Evolutionary conservation across 2,329 filamentous ascomycete genomes (phyloP), one percentile per base, ranked within the genome.

Genomic region (Ophiocordyceps sinensis): DNA sequence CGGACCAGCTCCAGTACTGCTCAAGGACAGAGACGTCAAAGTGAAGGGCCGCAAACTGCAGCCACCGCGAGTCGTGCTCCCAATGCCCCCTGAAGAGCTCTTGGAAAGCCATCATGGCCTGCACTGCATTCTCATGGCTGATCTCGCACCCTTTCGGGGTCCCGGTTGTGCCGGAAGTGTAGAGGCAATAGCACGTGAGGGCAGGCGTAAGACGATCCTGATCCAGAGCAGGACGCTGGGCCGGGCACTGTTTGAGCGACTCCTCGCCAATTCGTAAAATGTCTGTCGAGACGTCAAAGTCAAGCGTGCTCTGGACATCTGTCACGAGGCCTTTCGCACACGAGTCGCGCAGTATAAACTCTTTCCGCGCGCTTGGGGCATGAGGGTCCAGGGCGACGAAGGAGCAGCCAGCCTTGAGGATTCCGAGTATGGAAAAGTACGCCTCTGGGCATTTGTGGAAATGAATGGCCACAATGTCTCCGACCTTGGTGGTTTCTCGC

Each of bases 1-100:
- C 83, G 26, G 82, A 86, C 88, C 88, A 95, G 43, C 81, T 91
- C 86, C 86, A 95, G 57, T 89, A 95, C 53, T 94, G 88, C 54
- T 95, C 88, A 0, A 95, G 69, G 0, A 95, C 83, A 2, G 85
- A 91, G 4, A 95, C 88, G 51, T 95, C 89, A 45, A 95, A 95
- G 58, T 94, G 89, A 43, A 94, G 85, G 0, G 86, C 88, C 1
- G 89, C 89, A 54, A 95, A 95, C 54, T 95, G 89, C 1, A 95
- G 67, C 81, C 86, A 95, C 43, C 82, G 76, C 0, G 87, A 93
- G 0, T 72, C 55, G 0, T 67, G 52, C 34, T 82, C 71, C 84
- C 86, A 94, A 51, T 85, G 82, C 0, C 72, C 77, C 5, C 62
- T 60, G 53, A 95, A 94, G 0, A 95, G 68, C 28, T 77, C 66